Evolutionary conservation across 805 yeast genomes (phyloP).

Genomic region (Candida ficus): DNA sequence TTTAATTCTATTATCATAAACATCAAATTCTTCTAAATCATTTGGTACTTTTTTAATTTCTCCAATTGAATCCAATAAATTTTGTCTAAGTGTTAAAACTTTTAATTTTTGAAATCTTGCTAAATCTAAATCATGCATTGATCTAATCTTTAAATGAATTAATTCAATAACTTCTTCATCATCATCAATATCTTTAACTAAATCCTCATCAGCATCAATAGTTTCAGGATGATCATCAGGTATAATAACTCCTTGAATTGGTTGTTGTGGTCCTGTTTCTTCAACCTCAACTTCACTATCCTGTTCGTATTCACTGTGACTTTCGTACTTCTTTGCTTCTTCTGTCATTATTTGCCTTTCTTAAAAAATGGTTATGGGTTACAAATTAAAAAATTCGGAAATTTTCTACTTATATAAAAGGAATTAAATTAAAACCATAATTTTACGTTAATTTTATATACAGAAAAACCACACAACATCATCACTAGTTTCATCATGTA

Average conservation of each 20-base stretch:
- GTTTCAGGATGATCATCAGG: constrained; percentile 39
- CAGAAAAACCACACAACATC: background rate
- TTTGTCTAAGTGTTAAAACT: constrained; percentile 73
- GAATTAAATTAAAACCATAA: too few species aligned
- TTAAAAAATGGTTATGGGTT: too few species aligned
- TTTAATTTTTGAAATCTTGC: constrained; percentile 53
- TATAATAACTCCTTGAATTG: constrained; percentile 20
- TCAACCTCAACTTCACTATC: constrained; percentile 18
- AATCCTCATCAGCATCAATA: constrained; percentile 64
- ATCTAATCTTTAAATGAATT: constrained; percentile 62
- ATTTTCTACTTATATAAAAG: too few species aligned
- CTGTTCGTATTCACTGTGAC: constrained; percentile 22
- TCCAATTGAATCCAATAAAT: constrained; percentile 67
- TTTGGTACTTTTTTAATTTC: constrained; percentile 59
- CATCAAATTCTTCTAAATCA: constrained; percentile 71
- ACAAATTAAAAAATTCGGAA: too few species aligned
- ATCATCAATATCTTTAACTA: constrained; percentile 48
- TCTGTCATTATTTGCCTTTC: too few species aligned
- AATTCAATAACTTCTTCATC: constrained; percentile 60
- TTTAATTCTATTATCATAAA: constrained; percentile 86
- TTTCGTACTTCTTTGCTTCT: constrained; percentile 4
- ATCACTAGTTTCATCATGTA: too few species aligned
- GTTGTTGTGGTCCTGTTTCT: constrained; percentile 6
- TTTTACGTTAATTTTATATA: constrained; percentile 1
- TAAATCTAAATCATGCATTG: constrained; percentile 57